Percentiles rank a stretch among this genome's conserved stretches.
phyloP scores from a whole-genome alignment of 805 yeast genomes.

The Teunomyces gatunensis region DNA sequence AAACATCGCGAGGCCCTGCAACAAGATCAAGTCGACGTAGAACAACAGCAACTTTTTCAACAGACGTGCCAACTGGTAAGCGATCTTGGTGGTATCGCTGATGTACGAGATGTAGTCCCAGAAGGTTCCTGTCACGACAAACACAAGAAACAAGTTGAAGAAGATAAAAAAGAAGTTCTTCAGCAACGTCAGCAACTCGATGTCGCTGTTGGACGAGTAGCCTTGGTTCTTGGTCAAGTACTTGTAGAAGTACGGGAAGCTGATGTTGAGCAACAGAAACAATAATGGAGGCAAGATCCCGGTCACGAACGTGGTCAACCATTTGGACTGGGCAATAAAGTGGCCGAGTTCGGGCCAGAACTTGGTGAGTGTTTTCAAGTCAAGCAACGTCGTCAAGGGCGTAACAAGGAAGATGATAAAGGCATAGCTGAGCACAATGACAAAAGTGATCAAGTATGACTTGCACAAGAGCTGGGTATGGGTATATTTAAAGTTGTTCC shows the following conservation, averaged over 20 bases:
- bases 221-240: conserved; percentile 53
- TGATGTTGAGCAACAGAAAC: conserved; percentile 52
- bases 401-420: conserved; percentile 55
- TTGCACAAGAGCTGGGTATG: conserved; percentile 35
- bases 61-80: conserved; percentile 52
- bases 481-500: conserved; percentile 47
- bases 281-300: conserved; percentile 63
- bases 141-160: conserved; percentile 59
- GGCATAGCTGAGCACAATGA: conserved; percentile 49
- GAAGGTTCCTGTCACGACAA: conserved; percentile 59
- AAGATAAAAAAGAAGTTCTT: conserved; percentile 61
- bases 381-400: conserved; percentile 55
- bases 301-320: conserved; percentile 54
- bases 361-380: conserved; percentile 52
- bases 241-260: conserved; percentile 54
- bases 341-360: conserved; percentile 60
- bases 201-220: conserved; percentile 54
- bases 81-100: conserved; percentile 58
- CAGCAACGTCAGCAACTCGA: conserved; percentile 53
- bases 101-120: conserved; percentile 58
- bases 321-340: conserved; percentile 47
- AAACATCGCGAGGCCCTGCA: conserved; percentile 69
- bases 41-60: conserved; percentile 51
- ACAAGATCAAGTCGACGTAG: conserved; percentile 58
- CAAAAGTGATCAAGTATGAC: conserved; percentile 39